phyloP scores from a whole-genome alignment of 169 alveolate genomes.

The Theileria sp. region DNA sequence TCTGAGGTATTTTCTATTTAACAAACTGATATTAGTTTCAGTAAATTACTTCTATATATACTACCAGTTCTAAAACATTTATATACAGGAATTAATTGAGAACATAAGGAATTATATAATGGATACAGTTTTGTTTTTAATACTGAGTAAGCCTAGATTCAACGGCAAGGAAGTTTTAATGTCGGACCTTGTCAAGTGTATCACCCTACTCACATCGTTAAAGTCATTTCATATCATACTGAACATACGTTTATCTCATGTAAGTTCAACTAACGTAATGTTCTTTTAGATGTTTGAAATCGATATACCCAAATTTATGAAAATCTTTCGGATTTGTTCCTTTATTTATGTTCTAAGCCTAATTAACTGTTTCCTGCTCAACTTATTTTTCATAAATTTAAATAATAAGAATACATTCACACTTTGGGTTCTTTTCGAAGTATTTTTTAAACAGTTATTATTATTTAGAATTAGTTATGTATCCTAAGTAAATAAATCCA shows the following conservation, averaged over 20 bases:
- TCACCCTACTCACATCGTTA: slow-evolving; percentile 71
- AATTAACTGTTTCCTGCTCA: slow-evolving; percentile 63
- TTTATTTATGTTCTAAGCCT: slow-evolving; percentile 70
- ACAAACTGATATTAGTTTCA: not conserved
- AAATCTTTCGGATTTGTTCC: slow-evolving; percentile 55
- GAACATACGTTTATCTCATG: slow-evolving; percentile 74
- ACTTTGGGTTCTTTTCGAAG: slow-evolving; percentile 83
- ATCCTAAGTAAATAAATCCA: not conserved
- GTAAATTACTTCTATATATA: not conserved
- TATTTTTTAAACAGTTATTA: slow-evolving; percentile 21
- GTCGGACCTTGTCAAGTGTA: slow-evolving; percentile 67
- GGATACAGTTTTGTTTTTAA: slow-evolving; percentile 81
- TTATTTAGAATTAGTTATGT: not conserved
- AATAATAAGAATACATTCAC: slow-evolving; percentile 78
- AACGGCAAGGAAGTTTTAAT: slow-evolving; percentile 80
- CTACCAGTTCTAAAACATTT: slow-evolving; percentile 2
- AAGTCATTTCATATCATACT: slow-evolving; percentile 79
- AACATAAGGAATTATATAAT: slow-evolving; percentile 78
- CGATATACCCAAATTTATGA: slow-evolving; percentile 75
- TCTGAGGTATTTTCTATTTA: slow-evolving; percentile 33
- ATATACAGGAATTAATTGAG: slow-evolving; percentile 76
- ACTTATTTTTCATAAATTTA: slow-evolving; percentile 61
- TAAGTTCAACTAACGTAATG: slow-evolving; percentile 9
- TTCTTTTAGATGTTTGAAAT: slow-evolving; percentile 78
- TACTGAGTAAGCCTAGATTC: slow-evolving; percentile 80